Evolutionary conservation across 805 yeast genomes (phyloP).

Genomic region (Nematodospora valgi): DNA sequence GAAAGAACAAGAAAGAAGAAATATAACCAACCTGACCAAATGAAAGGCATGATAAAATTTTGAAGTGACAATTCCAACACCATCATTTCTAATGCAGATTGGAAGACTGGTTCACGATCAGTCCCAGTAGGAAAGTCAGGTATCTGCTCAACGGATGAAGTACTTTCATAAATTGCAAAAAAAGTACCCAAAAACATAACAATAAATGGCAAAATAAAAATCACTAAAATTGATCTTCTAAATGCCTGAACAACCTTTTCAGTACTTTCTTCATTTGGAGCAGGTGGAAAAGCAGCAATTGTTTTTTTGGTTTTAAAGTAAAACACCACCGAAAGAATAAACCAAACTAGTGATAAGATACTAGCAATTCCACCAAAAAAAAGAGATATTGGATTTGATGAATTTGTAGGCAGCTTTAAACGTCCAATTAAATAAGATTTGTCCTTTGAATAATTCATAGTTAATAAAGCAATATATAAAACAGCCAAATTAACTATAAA

Average conservation of each 20-base stretch:
- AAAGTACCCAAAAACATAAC: slow-evolving; percentile 3
- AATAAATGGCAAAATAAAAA: slow-evolving; percentile 23
- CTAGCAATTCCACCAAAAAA: slow-evolving; percentile 2
- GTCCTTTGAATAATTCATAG: neutral
- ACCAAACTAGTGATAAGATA: slow-evolving; percentile 13
- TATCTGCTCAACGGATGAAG: neutral
- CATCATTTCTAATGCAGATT: slow-evolving; percentile 1
- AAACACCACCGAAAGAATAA: slow-evolving; percentile 13
- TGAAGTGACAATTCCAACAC: neutral
- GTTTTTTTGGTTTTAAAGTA: slow-evolving; percentile 26
- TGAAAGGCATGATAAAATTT: neutral
- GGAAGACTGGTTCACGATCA: neutral
- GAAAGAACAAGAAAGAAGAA: slow-evolving; percentile 13
- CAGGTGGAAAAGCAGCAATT: slow-evolving; percentile 27
- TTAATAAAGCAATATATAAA: neutral
- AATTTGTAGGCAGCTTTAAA: neutral
- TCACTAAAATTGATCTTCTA: slow-evolving; percentile 21
- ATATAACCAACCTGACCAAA: slow-evolving; percentile 12
- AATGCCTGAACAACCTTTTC: slow-evolving; percentile 19
- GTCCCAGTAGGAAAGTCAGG: slow-evolving; percentile 2
- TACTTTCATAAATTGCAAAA: neutral
- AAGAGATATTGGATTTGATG: slow-evolving; percentile 2
- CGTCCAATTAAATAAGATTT: slow-evolving; percentile 1
- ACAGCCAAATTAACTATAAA: slow-evolving; percentile 5
- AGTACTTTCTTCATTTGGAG: slow-evolving; percentile 14